Base-by-base conservation (phyloP, 1,284 basidiomycete species). In the Tilletia horrida region DNA sequence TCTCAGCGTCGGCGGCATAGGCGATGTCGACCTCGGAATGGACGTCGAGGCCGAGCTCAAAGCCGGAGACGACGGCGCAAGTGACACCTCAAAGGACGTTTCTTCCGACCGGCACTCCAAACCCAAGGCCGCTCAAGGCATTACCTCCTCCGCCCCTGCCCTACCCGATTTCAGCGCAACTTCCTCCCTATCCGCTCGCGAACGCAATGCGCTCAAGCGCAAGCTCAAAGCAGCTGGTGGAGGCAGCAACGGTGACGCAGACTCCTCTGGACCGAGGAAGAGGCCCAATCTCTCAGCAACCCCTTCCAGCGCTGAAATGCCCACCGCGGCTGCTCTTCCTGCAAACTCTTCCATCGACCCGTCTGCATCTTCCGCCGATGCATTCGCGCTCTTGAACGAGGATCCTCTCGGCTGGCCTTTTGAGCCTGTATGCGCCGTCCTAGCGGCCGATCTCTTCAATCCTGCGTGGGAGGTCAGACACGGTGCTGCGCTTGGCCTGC, bases 391-490 rank as follows among this genome's bases (percentile, higher is more conserved):
- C 29, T 67, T 80, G 61, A 72, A 75, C 47, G 73, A 71, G 7
- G 43, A 85, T 67, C 85, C 87, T 16, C 92, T 91, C 0, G 85
- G 86, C 64, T 97, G 92, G 90, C 88, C 94, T 0, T 98, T 95
- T 91, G 88, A 89, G 64, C 90, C 91, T 9, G 86, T 97, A 7
- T 88, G 90, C 8, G 88, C 89, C 72, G 85, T 94, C 3, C 85
- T 99, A 7, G 89, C 91, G 74, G 88, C 92, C 1, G 91, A 93
- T 73, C 84, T 99, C 14, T 91, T 94, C 73, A 81, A 90, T 74
- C 87, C 90, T 0, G 86, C 88, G 7, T 98, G 96, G 96, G 93
- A 98, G 82, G 88, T 90, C 6, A 86, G 96, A 62, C 96, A 99
- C 78, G 96, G 96, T 57, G 91, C 94, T 6, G 91, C 93, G 0